Evolutionary conservation across 805 yeast species (phyloP).

Genomic region (Wickerhamomyces canadensis): DNA sequence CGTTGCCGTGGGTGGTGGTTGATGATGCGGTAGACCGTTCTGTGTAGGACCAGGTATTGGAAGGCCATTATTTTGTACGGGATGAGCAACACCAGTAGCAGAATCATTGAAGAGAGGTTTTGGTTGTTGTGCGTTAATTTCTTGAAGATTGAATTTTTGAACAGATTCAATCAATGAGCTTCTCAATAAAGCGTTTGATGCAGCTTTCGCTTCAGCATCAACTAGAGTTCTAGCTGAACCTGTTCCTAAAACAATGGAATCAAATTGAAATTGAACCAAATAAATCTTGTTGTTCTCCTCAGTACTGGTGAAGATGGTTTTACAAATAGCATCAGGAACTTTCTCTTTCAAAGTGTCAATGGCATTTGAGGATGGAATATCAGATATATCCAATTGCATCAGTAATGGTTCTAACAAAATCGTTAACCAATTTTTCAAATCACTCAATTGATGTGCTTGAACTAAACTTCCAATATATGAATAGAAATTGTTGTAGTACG

Average conservation of each 20-base stretch:
- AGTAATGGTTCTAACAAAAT: slow-evolving; percentile 7
- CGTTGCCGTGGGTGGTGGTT: too few species aligned
- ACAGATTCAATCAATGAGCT: neutral
- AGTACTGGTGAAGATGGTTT: neutral
- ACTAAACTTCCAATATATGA: slow-evolving; percentile 8
- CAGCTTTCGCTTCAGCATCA: neutral
- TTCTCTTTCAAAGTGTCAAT: neutral
- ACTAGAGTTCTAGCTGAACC: neutral
- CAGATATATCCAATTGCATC: neutral
- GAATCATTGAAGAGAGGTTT: neutral
- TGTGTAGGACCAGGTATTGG: too few species aligned
- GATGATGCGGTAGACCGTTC: too few species aligned
- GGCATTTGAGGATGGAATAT: neutral
- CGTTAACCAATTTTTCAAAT: slow-evolving; percentile 5
- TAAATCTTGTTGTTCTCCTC: neutral
- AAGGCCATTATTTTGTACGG: too few species aligned
- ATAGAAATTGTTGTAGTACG: slow-evolving; percentile 6
- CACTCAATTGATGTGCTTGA: neutral
- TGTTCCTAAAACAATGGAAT: neutral
- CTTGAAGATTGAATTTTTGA: neutral
- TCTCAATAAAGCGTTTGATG: neutral
- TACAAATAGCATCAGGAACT: slow-evolving; percentile 1
- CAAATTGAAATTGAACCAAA: slow-evolving; percentile 1
- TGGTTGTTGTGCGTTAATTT: neutral
- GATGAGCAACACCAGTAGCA: too few species aligned